Percentiles rank a stretch among this genome's conserved stretches.
These are phyloP conservation scores for Cyphellophora attinorum DNA, from an alignment of 2,329 filamentous ascomycete genomes.

Conservation along the genomic window DNA sequence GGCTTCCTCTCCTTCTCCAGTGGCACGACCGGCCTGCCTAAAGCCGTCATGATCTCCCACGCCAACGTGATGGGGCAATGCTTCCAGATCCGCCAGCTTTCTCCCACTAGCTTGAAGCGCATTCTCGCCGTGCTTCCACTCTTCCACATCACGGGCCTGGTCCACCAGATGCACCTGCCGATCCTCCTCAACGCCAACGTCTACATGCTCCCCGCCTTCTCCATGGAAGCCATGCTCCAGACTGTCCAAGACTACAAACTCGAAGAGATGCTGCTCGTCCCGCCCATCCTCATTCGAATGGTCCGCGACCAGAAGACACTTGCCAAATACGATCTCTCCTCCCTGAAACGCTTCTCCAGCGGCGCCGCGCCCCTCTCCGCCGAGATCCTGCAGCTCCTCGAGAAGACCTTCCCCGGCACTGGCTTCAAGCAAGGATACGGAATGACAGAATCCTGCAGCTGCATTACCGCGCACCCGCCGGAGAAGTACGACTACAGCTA, in stretches of 20 bases:
- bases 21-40: conserved; percentile 23
- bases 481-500: conserved; percentile 49
- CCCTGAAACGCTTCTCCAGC: conserved; percentile 47
- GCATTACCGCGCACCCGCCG: conserved; percentile 53
- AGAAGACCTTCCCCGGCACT: conserved; percentile 46
- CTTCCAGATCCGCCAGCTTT: conserved; percentile 48
- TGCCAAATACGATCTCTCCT: conserved; percentile 48
- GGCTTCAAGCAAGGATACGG: conserved; percentile 59
- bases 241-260: conserved; percentile 45
- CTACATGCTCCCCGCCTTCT: conserved; percentile 55
- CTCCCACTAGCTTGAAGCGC: conserved; percentile 37
- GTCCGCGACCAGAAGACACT: conserved; percentile 42
- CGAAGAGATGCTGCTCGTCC: conserved; percentile 48
- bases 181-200: conserved; percentile 56
- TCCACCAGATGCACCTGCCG: conserved; percentile 55
- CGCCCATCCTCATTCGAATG: conserved; percentile 52
- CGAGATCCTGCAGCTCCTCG: conserved; percentile 48
- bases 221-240: conserved; percentile 49
- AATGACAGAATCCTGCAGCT: conserved; percentile 58
- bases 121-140: conserved; percentile 51
- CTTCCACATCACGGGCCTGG: conserved; percentile 56
- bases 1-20: conserved; percentile 31
- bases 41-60: conserved; percentile 30
- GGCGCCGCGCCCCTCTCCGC: conserved; percentile 50
- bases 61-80: conserved; percentile 51